Evolutionary conservation across 768 basidiomycete species (phyloP).

Genomic region (Termitomyces sp.): DNA sequence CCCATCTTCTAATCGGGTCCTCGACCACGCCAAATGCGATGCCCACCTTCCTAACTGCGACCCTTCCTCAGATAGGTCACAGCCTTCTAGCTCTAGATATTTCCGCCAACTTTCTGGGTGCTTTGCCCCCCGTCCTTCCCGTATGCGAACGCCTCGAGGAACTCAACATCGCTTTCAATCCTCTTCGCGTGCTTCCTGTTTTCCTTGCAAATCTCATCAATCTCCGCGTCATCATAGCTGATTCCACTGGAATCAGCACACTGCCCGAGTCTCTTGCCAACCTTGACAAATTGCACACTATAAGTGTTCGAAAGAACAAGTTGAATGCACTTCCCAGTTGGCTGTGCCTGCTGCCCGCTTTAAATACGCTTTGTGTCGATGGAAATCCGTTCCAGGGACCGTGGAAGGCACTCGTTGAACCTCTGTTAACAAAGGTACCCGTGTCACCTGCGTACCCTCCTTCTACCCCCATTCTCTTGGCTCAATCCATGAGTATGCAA

Average conservation of each 20-base stretch:
- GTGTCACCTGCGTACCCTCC: conserved; percentile 59
- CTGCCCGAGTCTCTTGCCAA: conserved; percentile 71
- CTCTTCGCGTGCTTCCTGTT: conserved; percentile 83
- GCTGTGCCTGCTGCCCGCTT: conserved; percentile 80
- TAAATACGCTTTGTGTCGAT: conserved; percentile 90
- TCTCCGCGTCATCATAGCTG: conserved; percentile 88
- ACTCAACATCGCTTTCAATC: conserved; percentile 89
- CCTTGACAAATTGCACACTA: conserved; percentile 79
- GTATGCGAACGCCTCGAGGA: conserved; percentile 83
- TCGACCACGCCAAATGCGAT: conserved; percentile 74
- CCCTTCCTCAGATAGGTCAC: conserved; percentile 65
- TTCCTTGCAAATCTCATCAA: conserved; percentile 75
- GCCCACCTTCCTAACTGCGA: conserved; percentile 63
- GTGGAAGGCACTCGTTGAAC: conserved; percentile 86
- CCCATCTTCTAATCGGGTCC: conserved; percentile 87
- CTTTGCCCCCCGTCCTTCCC: conserved; percentile 79
- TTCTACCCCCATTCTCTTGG: conserved; percentile 55
- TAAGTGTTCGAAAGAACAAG: conserved; percentile 85
- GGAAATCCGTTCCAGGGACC: conserved; percentile 94
- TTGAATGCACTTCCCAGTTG: conserved; percentile 89
- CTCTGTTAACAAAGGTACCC: conserved; percentile 63
- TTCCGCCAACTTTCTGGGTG: conserved; percentile 79
- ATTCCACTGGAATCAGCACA: conserved; percentile 75
- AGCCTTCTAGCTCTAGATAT: conserved; percentile 92
- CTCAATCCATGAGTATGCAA: conserved; percentile 39